Base-by-base conservation (phyloP, 768 basidiomycete species). In the Vararia minispora region DNA sequence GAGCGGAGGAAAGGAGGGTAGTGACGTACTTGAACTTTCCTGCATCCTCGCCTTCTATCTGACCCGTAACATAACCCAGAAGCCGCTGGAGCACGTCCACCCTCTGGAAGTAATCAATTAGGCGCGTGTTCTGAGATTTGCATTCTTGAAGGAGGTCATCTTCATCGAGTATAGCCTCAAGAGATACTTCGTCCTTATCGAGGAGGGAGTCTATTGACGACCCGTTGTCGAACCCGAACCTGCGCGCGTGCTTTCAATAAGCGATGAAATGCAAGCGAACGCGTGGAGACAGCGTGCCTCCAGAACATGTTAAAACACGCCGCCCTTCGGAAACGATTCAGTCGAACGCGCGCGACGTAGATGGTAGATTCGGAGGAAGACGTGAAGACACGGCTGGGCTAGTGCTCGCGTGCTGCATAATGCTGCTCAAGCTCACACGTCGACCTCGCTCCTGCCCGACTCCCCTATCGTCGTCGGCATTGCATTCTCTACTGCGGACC, bases 131-230 rank as follows among this genome's bases (percentile, higher is more conserved):
- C 61, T 94, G 85, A 1, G 82, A 71, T 61, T 97, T 97, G 73
- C 90, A 89, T 60, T 98, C 94, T 59, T 87, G 85, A 39, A 98
- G 65, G 31, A 98, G 68, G 57, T 97, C 91, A 54, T 88, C 82
- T 61, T 95, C 89, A 62, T 90, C 89, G 39, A 98, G 70, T 43
- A 98, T 79, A 28, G 86, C 79, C 58, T 95, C 91, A 28, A 98
- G 74, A 34, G 79, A 72, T 47, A 88, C 79, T 53, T 88, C 84
- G 49, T 90, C 87, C 64, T 87, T 81, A 70, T 88, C 82, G 44
- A 95, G 74, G 42, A 95, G 72, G 52, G 74, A 74, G 72, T 95
- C 90, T 60, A 95, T 88, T 43, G 80, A 69, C 39, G 86, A 88
- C 39, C 78, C 79, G 70, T 86, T 84, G 59, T 84, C 78, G 64